Conservation (phyloP, 2,329 filamentous ascomycete genomes). For the Monosporascus sp. region DNA sequence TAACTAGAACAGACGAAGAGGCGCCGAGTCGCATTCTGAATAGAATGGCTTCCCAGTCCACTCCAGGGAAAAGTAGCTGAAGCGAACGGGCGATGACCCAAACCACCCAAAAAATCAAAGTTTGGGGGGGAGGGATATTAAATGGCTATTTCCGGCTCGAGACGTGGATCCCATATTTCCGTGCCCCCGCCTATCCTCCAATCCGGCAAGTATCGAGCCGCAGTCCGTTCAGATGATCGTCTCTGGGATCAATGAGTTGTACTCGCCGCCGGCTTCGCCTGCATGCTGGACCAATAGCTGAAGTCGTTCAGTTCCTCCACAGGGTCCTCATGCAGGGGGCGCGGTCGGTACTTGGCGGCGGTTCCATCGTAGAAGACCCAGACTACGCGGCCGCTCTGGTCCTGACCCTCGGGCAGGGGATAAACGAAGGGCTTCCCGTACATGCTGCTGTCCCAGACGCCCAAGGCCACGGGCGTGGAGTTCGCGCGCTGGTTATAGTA, state of each 20-base stretch:
- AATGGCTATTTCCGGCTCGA: too few relatives aligned
- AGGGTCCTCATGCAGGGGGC: neutral
- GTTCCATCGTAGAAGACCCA: constrained; percentile 1
- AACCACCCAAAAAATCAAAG: neutral
- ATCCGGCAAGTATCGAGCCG: too few relatives aligned
- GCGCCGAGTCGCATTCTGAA: neutral
- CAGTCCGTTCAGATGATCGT: too few relatives aligned
- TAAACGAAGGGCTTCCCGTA: neutral
- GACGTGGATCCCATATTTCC: too few relatives aligned
- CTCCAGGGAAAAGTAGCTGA: neutral
- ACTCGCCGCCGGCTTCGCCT: too few relatives aligned
- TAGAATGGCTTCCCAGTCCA: neutral
- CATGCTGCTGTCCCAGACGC: neutral
- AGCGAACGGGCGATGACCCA: neutral
- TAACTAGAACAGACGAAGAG: too few relatives aligned
- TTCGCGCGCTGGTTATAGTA: neutral
- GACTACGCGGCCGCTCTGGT: neutral
- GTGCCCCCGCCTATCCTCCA: too few relatives aligned
- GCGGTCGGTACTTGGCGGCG: neutral
- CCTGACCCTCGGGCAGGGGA: neutral
- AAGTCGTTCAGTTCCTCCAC: neutral
- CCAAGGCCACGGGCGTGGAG: neutral
- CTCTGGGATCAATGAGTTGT: too few relatives aligned
- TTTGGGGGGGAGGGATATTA: too few relatives aligned
- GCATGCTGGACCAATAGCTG: too few relatives aligned